Evolutionary conservation across 495 filamentous ascomycete species (phyloP).

Genomic region (Aspergillus mulundensis): DNA sequence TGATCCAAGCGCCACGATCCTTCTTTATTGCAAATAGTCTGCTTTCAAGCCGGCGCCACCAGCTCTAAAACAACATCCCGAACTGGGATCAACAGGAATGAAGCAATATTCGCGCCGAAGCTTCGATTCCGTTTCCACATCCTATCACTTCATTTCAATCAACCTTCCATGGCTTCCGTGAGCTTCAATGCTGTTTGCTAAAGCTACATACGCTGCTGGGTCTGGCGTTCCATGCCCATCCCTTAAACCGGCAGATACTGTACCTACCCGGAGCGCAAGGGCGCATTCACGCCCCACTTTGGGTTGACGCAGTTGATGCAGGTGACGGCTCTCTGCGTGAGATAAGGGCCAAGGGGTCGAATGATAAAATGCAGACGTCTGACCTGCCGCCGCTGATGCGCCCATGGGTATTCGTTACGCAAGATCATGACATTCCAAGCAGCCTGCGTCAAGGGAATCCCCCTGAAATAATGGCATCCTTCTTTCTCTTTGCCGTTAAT

Average conservation of each 20-base stretch:
- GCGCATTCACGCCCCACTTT: conserved; percentile 1
- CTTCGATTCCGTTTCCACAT: neutral
- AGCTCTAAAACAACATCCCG: neutral
- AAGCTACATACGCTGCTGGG: no score
- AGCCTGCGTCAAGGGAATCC: neutral
- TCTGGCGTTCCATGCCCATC: no score
- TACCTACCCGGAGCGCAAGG: neutral
- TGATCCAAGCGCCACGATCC: conserved; percentile 3
- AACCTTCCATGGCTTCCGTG: no score
- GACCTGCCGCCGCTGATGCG: no score
- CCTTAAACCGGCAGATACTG: neutral
- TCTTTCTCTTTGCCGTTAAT: neutral
- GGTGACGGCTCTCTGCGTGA: neutral
- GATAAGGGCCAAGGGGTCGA: conserved; percentile 6
- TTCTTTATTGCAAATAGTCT: conserved; percentile 3
- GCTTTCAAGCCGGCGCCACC: neutral
- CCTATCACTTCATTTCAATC: neutral
- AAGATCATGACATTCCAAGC: neutral
- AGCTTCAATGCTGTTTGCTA: no score
- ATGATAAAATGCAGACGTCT: no score
- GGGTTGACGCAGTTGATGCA: neutral
- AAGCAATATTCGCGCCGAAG: neutral
- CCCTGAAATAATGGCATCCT: neutral
- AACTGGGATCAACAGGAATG: conserved; percentile 5
- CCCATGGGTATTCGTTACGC: neutral